Base-by-base conservation (phyloP, 2,329 filamentous ascomycete genomes). In the Alternaria burnsii region DNA sequence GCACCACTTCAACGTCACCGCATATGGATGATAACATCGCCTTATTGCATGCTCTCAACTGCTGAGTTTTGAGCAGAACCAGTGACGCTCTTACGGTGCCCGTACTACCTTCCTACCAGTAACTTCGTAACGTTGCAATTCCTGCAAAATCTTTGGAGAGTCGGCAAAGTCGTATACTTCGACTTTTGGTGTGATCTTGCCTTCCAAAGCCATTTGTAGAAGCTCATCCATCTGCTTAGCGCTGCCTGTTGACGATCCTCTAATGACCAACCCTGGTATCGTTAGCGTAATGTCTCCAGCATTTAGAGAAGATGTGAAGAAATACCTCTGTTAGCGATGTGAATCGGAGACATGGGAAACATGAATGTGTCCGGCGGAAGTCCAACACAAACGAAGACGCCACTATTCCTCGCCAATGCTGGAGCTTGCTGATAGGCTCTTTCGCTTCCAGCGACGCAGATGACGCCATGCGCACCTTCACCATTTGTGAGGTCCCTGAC, bases 341-440 rank as follows among this genome's bases (percentile, higher is more conserved):
- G 79, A 24, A 84, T 79, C 0, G 82, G 82, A 6, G 78, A 79
- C 61, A 82, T 81, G 5, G 81, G 81, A 18, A 84, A 73, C 63
- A 77, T 76, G 61, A 81, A 83, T 3, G 75, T 76, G 5, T 74
- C 69, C 47, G 77, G 81, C 10, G 82, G 82, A 38, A 83, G 75
- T 1, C 82, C 82, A 5, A 83, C 81, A 34, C 82, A 83, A 1
- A 83, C 81, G 36, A 83, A 74, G 0, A 82, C 82, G 0, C 82
- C 82, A n/a, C 79, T 75, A 7, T 79, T 79, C 10, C 82, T 75
- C n/a, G 82, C 72, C 44, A 83, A 73, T 11, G 76, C 73, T 55
- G 81, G 76, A 34, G 80, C 82, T 57, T 82, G 80, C 30, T 71
- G 67, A 61, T 84, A 84, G 10, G 81, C 81, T 16, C 72, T 70